phyloP scores from a whole-genome alignment of 495 filamentous ascomycete genomes.

The Trichodelitschia bisporula region DNA sequence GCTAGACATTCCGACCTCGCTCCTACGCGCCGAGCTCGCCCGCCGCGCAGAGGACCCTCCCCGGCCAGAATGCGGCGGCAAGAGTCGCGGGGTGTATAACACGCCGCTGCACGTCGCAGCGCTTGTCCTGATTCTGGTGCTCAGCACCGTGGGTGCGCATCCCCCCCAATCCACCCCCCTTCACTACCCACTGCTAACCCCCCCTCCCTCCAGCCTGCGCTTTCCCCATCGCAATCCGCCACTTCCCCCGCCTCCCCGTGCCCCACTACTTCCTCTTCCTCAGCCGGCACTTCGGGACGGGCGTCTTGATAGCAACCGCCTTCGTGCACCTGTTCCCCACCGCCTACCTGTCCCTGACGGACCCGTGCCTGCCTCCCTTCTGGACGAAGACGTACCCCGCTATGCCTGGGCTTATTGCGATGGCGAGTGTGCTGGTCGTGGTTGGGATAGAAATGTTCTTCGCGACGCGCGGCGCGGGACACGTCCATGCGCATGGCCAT shows the following conservation, averaged over 20 bases:
- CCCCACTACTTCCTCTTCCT: constrained; percentile 20
- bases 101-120: constrained; percentile 18
- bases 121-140: constrained; percentile 17
- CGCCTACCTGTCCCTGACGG: constrained; percentile 18
- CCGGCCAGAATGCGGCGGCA: constrained; percentile 13
- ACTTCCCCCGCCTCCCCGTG: constrained; percentile 15
- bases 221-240: constrained; percentile 18
- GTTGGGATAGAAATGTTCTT: constrained; percentile 23
- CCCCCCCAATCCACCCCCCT: not conserved
- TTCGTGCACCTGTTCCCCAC: constrained; percentile 23
- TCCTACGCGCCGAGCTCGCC: constrained; percentile 14
- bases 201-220: constrained; percentile 14
- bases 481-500: constrained; percentile 11
- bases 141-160: constrained; percentile 12
- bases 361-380: constrained; percentile 20
- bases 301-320: constrained; percentile 22
- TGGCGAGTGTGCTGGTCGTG: constrained; percentile 17
- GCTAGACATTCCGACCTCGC: constrained; percentile 10
- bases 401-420: constrained; percentile 20
- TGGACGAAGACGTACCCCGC: constrained; percentile 21
- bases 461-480: constrained; percentile 17
- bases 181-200: not conserved
- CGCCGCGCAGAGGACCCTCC: constrained; percentile 7
- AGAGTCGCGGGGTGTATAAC: constrained; percentile 12
- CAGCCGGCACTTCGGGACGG: constrained; percentile 24